A percentile compares a stretch with the other conserved stretches of the same genome.
Conservation (phyloP, 192 early-diverging fungal species). For the Blastocladiella britannica region DNA sequence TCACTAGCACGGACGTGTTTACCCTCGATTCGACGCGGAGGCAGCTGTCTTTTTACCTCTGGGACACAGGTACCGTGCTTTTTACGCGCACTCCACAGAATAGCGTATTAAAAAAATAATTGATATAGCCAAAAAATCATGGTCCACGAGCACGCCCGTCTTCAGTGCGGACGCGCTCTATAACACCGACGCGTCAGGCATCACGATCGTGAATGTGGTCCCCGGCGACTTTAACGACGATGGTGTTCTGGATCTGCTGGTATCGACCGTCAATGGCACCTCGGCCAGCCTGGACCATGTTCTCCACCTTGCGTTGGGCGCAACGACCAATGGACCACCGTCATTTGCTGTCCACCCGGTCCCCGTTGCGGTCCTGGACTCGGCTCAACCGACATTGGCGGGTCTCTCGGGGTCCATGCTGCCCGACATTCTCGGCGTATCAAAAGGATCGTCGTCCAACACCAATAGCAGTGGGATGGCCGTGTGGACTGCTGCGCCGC, state of each 20-base stretch:
- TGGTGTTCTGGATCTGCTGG: neutral
- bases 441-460: slow-evolving; percentile 22
- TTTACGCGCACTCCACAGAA: neutral
- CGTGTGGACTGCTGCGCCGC: neutral
- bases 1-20: neutral
- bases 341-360: neutral
- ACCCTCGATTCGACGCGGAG: neutral
- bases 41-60: neutral
- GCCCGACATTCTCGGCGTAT: slow-evolving; percentile 31
- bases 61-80: neutral
- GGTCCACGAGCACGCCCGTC: neutral
- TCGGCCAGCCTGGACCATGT: neutral
- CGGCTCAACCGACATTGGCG: slow-evolving; percentile 31
- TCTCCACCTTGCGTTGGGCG: neutral
- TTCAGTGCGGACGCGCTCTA: too few species aligned
- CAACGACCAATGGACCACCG: neutral
- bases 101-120: neutral
- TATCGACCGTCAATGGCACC: neutral
- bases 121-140: neutral
- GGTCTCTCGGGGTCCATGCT: slow-evolving; percentile 41
- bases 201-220: too few species aligned
- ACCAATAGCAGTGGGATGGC: slow-evolving; percentile 3
- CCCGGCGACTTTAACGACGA: neutral
- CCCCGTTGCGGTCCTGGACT: neutral
- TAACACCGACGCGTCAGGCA: too few species aligned